Conservation (phyloP, 371 early-diverging fungal species). For the Actinomortierella ambigua region DNA sequence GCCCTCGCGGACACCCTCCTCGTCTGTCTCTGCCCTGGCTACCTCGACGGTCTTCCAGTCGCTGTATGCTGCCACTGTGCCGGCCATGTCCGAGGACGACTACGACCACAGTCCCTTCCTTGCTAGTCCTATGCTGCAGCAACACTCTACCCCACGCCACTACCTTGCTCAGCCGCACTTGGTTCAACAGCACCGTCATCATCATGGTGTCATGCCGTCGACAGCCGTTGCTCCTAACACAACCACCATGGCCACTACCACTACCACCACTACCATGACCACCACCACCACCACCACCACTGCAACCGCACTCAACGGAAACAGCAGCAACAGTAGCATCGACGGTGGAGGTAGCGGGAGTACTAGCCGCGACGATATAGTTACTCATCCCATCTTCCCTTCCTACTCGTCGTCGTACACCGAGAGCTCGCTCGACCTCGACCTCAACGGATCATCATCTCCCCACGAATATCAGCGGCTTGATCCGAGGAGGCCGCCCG, state of each 20-base stretch:
- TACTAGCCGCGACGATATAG: too few relatives aligned
- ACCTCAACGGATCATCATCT: slow-evolving; percentile 6
- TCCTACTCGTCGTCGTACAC: slow-evolving; percentile 43
- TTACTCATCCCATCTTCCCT: slow-evolving; percentile 21
- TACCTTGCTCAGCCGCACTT: too few relatives aligned
- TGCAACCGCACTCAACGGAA: slow-evolving; percentile 12
- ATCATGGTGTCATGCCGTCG: too few relatives aligned
- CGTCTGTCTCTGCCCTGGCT: too few relatives aligned
- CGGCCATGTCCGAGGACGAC: background rate
- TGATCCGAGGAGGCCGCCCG: too few relatives aligned
- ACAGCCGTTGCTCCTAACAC: background rate
- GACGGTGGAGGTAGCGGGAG: background rate
- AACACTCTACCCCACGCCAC: too few relatives aligned
- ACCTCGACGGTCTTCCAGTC: too few relatives aligned
- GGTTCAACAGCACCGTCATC: background rate
- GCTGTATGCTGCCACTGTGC: too few relatives aligned
- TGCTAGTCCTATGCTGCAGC: too few relatives aligned
- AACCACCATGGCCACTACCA: background rate
- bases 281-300: slow-evolving; percentile 9
- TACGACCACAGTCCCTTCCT: background rate
- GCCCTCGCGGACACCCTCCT: too few relatives aligned
- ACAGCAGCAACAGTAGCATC: slow-evolving; percentile 14
- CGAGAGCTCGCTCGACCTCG: slow-evolving; percentile 34
- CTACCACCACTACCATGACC: slow-evolving; percentile 18
- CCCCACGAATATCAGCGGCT: too few relatives aligned